A percentile compares a stretch with the other conserved stretches of the same genome.
phyloP scores from a whole-genome alignment of 176 grass and related monocot genomes.

The Cymbopogon citratus region DNA sequence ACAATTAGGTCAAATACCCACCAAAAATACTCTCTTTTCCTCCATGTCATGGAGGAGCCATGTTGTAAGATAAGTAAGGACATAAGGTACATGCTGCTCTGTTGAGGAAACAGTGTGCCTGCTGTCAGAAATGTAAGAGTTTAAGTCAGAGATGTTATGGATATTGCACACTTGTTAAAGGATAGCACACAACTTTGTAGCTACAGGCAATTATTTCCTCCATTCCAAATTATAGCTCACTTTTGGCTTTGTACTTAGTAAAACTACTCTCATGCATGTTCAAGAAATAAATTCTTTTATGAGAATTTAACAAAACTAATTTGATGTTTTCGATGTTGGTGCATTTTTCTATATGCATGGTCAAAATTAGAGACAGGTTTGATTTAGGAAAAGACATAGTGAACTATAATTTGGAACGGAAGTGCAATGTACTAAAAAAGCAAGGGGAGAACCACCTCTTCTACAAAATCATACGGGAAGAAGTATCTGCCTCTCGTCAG shows the following conservation, averaged over 20 bases:
- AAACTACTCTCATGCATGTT: background rate
- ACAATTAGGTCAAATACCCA: background rate
- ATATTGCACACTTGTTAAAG: background rate
- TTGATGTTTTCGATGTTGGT: background rate
- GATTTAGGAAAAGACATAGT: background rate
- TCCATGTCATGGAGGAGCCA: background rate
- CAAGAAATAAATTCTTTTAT: background rate
- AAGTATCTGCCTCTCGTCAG: slow-evolving; percentile 70
- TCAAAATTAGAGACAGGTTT: background rate
- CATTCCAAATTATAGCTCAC: background rate
- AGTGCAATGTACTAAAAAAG: background rate
- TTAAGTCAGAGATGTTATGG: background rate
- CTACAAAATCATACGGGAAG: slow-evolving; percentile 68
- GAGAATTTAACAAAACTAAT: background rate
- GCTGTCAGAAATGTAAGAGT: background rate
- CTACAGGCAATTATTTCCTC: background rate
- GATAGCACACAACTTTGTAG: background rate
- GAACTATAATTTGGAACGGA: background rate
- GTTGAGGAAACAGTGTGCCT: background rate
- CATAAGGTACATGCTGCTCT: background rate
- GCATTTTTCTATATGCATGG: background rate
- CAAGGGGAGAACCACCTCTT: slow-evolving; percentile 19
- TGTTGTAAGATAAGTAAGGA: background rate
- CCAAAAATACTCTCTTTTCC: background rate
- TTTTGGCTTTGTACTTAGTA: background rate